These are phyloP conservation scores for Citrus trifoliata DNA, from an alignment of 345 rosid genomes.

Conservation along the genomic window DNA sequence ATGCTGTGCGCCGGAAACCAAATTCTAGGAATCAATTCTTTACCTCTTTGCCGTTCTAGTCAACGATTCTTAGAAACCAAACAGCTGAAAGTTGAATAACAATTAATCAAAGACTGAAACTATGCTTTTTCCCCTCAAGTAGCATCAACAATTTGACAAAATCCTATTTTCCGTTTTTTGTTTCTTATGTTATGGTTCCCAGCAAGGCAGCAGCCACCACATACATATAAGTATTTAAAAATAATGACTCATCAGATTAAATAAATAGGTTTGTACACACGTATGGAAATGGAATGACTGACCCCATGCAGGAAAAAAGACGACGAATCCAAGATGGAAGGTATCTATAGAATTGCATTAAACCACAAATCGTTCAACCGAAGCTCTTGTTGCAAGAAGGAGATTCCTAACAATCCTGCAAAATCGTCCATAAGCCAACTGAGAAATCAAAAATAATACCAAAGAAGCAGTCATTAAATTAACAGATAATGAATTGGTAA, in stretches of 20 bases:
- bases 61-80: not conserved
- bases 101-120: not conserved
- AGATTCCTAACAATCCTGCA: constrained; percentile 33
- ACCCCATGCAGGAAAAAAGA: constrained; percentile 65
- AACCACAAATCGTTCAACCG: constrained; percentile 22
- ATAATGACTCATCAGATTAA: no score
- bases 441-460: not conserved
- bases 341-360: constrained; percentile 46
- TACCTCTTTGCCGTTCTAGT: not conserved
- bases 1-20: not conserved
- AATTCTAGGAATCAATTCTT: not conserved
- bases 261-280: not conserved
- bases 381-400: constrained; percentile 39
- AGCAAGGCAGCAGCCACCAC: not conserved
- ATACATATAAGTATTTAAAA: no score
- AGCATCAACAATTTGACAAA: not conserved
- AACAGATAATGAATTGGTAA: not conserved
- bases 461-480: not conserved
- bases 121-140: no score
- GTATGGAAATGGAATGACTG: constrained; percentile 28
- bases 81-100: constrained; percentile 1
- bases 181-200: not conserved
- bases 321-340: constrained; percentile 54
- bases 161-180: not conserved
- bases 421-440: not conserved